Evolutionary conservation across 257 asterid genomes (phyloP), one percentile per base, ranked within the genome.

Genomic region (Thymus mandschuricus): DNA sequence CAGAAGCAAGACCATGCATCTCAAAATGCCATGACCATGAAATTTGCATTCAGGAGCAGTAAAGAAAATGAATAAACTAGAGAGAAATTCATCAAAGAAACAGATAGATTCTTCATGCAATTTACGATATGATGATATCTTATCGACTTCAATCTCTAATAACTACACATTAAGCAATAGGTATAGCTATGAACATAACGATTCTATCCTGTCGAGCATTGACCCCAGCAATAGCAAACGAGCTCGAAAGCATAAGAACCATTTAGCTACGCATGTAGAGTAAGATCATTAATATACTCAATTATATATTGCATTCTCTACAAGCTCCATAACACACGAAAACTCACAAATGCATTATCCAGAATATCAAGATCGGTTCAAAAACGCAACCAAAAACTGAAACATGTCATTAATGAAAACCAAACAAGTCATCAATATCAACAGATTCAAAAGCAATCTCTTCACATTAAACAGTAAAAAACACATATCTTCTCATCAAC

Each of bases 71-170:
- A 28, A 57, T n/a, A 29, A 40, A 21, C 15, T 30, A 7, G 41
- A 13, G 29, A 40, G 46, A 40, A 48, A n/a, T 8, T 64, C 33
- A 34, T 59, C 52, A 41, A 11, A 8, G 30, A 27, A 38, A 57
- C 31, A 60, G 35, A 62, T 21, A n/a, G 4, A 31, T n/a, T 79
- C 48, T 29, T 46, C 70, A 58, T 21, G 49, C 21, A 59, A 64
- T 34, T 29, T 6, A 13, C 21, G 72, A 55, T n/a, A 43, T 49
- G 12, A n/a, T 38, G 62, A 41, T 28, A 49, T n/a, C 27, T 10
- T 15, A 70, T 35, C 60, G 58, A 57, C 43, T 76, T 55, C 68
- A 65, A 10, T 65, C 57, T 59, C 64, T 30, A 4, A 3, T 9
- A 59, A 35, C 29, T 29, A 55, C 34, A 41, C 61, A 27, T 48